A percentile compares a stretch with the other conserved stretches of the same genome.
Conservation (phyloP, 2,329 filamentous ascomycete species). For the Penicillium decumbens region DNA sequence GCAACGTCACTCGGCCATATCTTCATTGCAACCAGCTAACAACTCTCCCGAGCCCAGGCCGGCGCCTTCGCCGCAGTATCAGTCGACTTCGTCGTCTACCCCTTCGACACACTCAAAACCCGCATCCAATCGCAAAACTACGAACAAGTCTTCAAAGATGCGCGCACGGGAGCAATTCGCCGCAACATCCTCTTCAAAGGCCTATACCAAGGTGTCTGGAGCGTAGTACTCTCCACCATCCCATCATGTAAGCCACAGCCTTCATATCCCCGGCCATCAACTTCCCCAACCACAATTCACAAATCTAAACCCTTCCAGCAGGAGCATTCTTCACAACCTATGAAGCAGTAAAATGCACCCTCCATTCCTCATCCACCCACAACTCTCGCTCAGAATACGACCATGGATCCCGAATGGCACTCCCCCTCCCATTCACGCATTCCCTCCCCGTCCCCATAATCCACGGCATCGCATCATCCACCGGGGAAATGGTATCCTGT, state of each 20-base stretch:
- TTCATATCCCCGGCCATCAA: too few species aligned
- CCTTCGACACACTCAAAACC: constrained; percentile 85
- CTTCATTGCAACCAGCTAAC: background rate
- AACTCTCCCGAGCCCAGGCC: constrained; percentile 50
- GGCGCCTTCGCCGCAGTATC: constrained; percentile 81
- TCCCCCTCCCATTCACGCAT: constrained; percentile 26
- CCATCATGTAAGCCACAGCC: constrained; percentile 69
- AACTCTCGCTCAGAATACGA: background rate
- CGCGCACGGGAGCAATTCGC: constrained; percentile 50
- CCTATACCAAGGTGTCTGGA: constrained; percentile 81
- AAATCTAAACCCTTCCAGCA: constrained; percentile 45
- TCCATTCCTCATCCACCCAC: constrained; percentile 49
- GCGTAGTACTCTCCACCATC: constrained; percentile 78
- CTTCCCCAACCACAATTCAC: background rate
- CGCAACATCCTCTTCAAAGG: constrained; percentile 61
- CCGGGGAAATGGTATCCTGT: constrained; percentile 79
- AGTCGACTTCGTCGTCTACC: constrained; percentile 80
- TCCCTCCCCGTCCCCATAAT: constrained; percentile 63
- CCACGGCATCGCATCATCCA: constrained; percentile 67
- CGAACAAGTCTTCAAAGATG: constrained; percentile 59
- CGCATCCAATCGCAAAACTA: constrained; percentile 76
- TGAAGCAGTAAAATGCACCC: constrained; percentile 65
- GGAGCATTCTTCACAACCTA: constrained; percentile 89
- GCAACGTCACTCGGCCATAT: background rate
- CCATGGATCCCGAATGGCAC: background rate